Percentiles rank a stretch among this genome's conserved stretches.
These are phyloP conservation scores for Penicillium coprophilum DNA, from an alignment of 495 filamentous ascomycete species.

Conservation along the genomic window DNA sequence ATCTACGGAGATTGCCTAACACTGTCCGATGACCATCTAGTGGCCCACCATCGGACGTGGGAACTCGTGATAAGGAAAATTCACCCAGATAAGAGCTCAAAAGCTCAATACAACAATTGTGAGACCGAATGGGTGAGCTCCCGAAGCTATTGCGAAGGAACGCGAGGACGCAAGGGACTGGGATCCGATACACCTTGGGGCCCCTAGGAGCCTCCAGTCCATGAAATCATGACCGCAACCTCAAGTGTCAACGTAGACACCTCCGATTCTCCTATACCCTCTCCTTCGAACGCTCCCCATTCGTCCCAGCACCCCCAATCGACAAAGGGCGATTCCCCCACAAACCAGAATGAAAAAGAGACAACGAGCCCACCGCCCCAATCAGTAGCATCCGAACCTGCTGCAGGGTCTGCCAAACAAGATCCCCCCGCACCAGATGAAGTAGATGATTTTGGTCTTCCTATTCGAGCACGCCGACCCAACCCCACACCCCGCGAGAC, in stretches of 20 bases:
- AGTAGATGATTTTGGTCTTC: conserved; percentile 50
- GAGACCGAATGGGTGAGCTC: conserved; percentile 27
- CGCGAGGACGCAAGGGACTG: conserved; percentile 18
- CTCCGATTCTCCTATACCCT: conserved; percentile 14
- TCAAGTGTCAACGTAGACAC: conserved; percentile 23
- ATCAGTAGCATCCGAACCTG: conserved; percentile 1
- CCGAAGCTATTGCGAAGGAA: conserved; percentile 18
- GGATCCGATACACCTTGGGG: conserved; percentile 14
- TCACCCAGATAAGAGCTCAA: background rate
- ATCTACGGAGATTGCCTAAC: conserved; percentile 24
- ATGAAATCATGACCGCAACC: conserved; percentile 35
- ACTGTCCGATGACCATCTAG: conserved; percentile 24
- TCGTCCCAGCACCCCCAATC: conserved; percentile 6
- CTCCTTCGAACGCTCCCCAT: conserved; percentile 15
- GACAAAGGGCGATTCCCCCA: conserved; percentile 9
- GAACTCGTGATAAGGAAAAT: background rate
- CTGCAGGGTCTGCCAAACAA: conserved; percentile 6
- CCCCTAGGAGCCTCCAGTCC: conserved; percentile 17
- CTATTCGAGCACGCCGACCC: conserved; percentile 36
- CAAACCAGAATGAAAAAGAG: conserved; percentile 15
- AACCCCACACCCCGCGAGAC: conserved; percentile 17
- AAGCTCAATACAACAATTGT: conserved; percentile 3
- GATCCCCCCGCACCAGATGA: conserved; percentile 24
- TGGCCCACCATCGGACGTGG: conserved; percentile 14
- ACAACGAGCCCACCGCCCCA: conserved; percentile 22